phyloP scores from a whole-genome alignment of 1,284 basidiomycete genomes.

The Sphaerobolus stellatus region DNA sequence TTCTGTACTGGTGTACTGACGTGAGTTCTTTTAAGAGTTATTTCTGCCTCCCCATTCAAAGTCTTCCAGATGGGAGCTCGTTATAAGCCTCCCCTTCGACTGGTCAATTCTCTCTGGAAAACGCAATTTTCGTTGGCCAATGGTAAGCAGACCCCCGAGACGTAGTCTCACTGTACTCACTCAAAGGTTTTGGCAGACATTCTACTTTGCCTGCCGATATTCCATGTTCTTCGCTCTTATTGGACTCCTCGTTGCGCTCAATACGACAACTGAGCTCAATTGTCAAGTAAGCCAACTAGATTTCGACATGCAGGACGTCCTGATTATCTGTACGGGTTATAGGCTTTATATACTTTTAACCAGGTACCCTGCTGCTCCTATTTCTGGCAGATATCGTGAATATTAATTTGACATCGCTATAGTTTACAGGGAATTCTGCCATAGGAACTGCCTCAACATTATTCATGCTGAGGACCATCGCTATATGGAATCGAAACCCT shows the following conservation, averaged over 20 bases:
- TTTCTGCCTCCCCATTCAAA: no score
- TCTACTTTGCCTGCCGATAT: slow-evolving; percentile 48
- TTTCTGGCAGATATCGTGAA: neutral
- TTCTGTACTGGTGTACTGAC: slow-evolving; percentile 2
- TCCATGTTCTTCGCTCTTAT: slow-evolving; percentile 61
- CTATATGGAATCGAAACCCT: slow-evolving; percentile 63
- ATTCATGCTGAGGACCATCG: slow-evolving; percentile 68
- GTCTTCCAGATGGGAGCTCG: slow-evolving; percentile 2
- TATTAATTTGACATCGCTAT: neutral
- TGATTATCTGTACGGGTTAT: no score
- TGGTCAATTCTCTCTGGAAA: slow-evolving; percentile 13
- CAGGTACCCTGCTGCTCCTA: slow-evolving; percentile 39
- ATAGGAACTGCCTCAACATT: slow-evolving; percentile 64
- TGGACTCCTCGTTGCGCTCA: slow-evolving; percentile 48
- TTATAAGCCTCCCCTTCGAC: slow-evolving; percentile 5
- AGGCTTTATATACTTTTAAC: slow-evolving; percentile 68
- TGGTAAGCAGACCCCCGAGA: neutral
- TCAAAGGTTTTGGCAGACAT: neutral
- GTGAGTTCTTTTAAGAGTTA: no score
- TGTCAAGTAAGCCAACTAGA: slow-evolving; percentile 47
- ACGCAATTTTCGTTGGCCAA: slow-evolving; percentile 4
- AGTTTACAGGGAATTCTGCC: slow-evolving; percentile 66
- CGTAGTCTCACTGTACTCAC: neutral
- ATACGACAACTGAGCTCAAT: slow-evolving; percentile 46
- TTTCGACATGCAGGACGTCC: no score